Evolutionary conservation across 2,329 filamentous ascomycete genomes (phyloP).

Genomic region (Diaporthe vaccinii): DNA sequence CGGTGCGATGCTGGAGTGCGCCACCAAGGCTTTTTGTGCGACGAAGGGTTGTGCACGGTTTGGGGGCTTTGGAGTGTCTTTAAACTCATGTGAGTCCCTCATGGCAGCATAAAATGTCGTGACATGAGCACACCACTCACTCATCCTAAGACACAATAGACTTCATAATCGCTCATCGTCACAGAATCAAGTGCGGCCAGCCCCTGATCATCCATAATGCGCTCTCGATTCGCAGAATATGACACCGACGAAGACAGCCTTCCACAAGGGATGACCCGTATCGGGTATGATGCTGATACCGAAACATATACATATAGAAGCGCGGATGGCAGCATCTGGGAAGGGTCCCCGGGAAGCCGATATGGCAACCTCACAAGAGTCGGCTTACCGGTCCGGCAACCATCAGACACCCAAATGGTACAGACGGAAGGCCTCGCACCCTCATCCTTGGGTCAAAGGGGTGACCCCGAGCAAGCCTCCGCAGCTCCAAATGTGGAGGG

Average conservation of each 20-base stretch:
- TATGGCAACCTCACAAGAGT: slow-evolving; percentile 11
- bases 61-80: slow-evolving; percentile 11
- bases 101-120: not conserved
- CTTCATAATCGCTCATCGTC: not conserved
- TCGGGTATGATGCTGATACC: slow-evolving; percentile 23
- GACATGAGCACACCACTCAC: not conserved
- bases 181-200: not conserved
- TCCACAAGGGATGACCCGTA: slow-evolving; percentile 14
- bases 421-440: not conserved
- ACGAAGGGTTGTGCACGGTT: not conserved
- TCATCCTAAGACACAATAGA: not conserved
- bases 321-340: slow-evolving; percentile 20
- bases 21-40: slow-evolving; percentile 2
- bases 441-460: not conserved
- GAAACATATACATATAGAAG: slow-evolving; percentile 15
- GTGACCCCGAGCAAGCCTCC: not conserved
- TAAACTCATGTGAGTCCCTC: not conserved
- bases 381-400: not conserved
- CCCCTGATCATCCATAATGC: not conserved
- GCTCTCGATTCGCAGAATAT: slow-evolving; percentile 6
- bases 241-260: slow-evolving; percentile 7
- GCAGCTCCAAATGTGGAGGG: not conserved
- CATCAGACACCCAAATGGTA: not conserved
- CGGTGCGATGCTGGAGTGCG: not conserved
- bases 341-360: slow-evolving; percentile 1